Evolutionary conservation across 1,284 basidiomycete genomes (phyloP), one percentile per base, ranked within the genome.

Genomic region (Fomes fomentarius): DNA sequence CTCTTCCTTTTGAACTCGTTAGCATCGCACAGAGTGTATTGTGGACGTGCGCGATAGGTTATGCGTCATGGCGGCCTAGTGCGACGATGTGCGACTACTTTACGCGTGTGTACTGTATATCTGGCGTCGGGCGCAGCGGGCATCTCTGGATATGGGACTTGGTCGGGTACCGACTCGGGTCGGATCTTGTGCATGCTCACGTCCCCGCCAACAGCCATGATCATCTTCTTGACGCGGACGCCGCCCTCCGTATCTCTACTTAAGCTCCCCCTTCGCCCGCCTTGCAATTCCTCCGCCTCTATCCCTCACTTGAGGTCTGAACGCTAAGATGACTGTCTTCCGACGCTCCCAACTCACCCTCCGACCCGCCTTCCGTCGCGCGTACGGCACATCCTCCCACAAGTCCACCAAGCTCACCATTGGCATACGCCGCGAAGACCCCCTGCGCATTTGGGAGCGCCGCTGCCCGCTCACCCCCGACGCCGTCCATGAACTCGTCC

Each of bases 391-490:
- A 14, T 42, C 47, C 17, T 28, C 57, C 11, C 12, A 51, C 12
- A 41, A 44, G 28, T 14, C 51, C 15, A 33, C 52, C 30, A 63
- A 56, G 48, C 44, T 82, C 21, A 81, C 79, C 0, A 66, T 91
- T 21, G 88, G 87, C 24, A 81, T 92, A 43, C 79, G 88, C 21
- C 83, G 89, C 39, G 94, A 96, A 71, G 89, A 95, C 67, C 86
- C 90, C 0, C 61, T 72, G 25, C 75, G 94, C 35, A 84, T 93
- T 50, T 96, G 93, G 93, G 94, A 96, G 70, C 79, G 94, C n/a
- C 80, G 94, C 11, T 84, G 83, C 26, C 93, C 94, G 1, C 73
- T 96, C 35, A 92, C 89, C 0, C 94, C 94, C 0, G 80, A 83
- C 6, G 84, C 81, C 4, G 87, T 95, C 22, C 66, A 80, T 41